Evolutionary conservation across 192 early-diverging fungal species (phyloP), one percentile per base, ranked within the genome.

Genomic region (Chytriomyces sp.): DNA sequence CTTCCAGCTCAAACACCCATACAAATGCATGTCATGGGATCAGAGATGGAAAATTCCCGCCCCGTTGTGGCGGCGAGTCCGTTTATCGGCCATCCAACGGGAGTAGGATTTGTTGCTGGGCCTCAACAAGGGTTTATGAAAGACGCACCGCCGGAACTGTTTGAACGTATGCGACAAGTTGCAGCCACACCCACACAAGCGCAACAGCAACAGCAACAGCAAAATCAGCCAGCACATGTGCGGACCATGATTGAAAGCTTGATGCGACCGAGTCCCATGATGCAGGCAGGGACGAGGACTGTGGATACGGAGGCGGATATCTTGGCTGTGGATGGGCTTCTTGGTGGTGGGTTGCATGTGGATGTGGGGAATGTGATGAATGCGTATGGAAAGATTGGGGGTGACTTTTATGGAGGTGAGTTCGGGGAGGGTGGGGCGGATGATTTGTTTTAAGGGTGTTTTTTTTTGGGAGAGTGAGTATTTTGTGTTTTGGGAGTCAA

Each of bases 231-330:
- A 35, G 35, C 35, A 35, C 35, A 35, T 2, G 35, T 35, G 35
- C 35, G 35, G 35, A 35, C 35, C 35, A 35, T 35, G 35, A 35
- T 35, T 35, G 35, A 35, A 5, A n/a, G 13, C 3, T 57, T 57
- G 53, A 57, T 57, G 53, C 53, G 20, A 5, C 53, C 66, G 45
- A 67, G 68, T 49, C 49, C 49, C 18, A 69, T 69, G 50, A n/a
- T n/a, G 10, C 9, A 45, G 18, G 45, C n/a, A 7, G 49, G 6
- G 3, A 7, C 18, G 23, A 7, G 23, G 50, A 57, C 45, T 7
- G 18, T 18, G 8, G 49, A 10, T 57, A 20, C 16, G 23, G 45
- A 48, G 48, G 49, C 23, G n/a, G 48, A 69, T 48, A 69, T 48
- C 53, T 69, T 53, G 45, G 68, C 48, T 8, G 66, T 46, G 45